phyloP scores from a whole-genome alignment of 352 stramenopile species.

The Phytophthora foliorum region DNA sequence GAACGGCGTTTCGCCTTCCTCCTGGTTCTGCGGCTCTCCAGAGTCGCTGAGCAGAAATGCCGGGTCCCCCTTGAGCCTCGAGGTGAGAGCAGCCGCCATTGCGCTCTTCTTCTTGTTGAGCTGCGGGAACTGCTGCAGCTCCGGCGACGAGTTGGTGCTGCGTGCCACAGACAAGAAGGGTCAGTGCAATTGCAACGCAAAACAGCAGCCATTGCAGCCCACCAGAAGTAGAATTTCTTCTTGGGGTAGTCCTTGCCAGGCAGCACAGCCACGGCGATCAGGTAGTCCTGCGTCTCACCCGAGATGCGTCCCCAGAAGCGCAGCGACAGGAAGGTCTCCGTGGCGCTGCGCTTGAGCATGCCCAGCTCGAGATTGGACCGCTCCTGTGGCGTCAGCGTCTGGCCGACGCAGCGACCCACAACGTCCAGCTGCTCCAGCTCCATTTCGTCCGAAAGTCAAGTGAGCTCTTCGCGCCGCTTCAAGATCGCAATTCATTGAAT shows the following conservation, averaged over 20 bases:
- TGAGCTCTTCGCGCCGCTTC: slow-evolving; percentile 35
- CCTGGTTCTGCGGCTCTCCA: slow-evolving; percentile 50
- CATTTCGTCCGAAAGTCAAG: slow-evolving; percentile 41
- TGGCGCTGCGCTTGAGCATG: slow-evolving; percentile 72
- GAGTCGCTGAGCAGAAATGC: slow-evolving; percentile 52
- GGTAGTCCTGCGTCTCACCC: slow-evolving; percentile 75
- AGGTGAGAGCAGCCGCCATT: slow-evolving; percentile 52
- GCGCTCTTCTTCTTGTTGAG: slow-evolving; percentile 68
- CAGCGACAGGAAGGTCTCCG: slow-evolving; percentile 68
- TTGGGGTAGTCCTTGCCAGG: slow-evolving; percentile 71
- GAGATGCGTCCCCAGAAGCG: slow-evolving; percentile 79
- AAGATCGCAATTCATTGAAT: slow-evolving; percentile 46
- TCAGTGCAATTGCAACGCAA: slow-evolving; percentile 11
- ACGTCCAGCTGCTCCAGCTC: slow-evolving; percentile 83
- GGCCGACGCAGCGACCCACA: slow-evolving; percentile 71
- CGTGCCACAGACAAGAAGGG: neutral
- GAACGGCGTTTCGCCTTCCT: slow-evolving; percentile 57
- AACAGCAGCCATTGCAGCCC: neutral
- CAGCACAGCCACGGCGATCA: slow-evolving; percentile 70
- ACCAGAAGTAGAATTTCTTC: slow-evolving; percentile 92
- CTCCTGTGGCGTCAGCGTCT: slow-evolving; percentile 79
- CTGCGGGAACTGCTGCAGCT: slow-evolving; percentile 85
- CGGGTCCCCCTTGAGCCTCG: slow-evolving; percentile 74
- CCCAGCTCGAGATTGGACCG: slow-evolving; percentile 82
- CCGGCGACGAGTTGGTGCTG: slow-evolving; percentile 80